phyloP scores from a whole-genome alignment of 23 red algal species.

The Gracilariopsis chorda region DNA sequence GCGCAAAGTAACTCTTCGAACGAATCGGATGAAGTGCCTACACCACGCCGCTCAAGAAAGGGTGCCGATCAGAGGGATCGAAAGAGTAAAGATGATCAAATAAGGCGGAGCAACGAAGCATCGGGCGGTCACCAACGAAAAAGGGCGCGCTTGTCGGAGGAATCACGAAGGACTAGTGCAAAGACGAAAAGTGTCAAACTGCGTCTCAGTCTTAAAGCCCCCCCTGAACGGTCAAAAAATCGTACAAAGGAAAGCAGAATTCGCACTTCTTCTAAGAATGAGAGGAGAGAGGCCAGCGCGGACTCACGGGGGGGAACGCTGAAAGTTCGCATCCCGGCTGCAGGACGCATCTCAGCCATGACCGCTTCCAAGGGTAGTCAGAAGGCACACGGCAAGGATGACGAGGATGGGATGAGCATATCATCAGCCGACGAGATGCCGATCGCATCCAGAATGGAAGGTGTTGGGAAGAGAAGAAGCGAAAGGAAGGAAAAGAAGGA shows the following conservation, averaged over 20 bases:
- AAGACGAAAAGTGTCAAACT: slow-evolving; percentile 30
- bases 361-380: background rate
- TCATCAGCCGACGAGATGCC: slow-evolving; percentile 29
- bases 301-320: slow-evolving; percentile 28
- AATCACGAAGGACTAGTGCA: background rate
- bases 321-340: background rate
- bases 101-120: background rate
- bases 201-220: slow-evolving; percentile 29
- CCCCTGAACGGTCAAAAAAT: slow-evolving; percentile 15
- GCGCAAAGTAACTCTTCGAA: background rate
- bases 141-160: background rate
- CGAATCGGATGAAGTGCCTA: background rate
- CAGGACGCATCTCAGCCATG: background rate
- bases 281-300: background rate
- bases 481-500: slow-evolving; percentile 19
- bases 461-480: background rate
- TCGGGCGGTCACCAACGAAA: background rate
- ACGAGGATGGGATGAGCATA: slow-evolving; percentile 19
- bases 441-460: background rate
- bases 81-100: background rate
- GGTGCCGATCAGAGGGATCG: background rate
- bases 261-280: background rate
- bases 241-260: background rate
- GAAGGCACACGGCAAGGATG: slow-evolving; percentile 13
- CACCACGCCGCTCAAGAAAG: background rate